Base-by-base conservation (phyloP, 352 stramenopile species). In the Phytophthora litchii region DNA sequence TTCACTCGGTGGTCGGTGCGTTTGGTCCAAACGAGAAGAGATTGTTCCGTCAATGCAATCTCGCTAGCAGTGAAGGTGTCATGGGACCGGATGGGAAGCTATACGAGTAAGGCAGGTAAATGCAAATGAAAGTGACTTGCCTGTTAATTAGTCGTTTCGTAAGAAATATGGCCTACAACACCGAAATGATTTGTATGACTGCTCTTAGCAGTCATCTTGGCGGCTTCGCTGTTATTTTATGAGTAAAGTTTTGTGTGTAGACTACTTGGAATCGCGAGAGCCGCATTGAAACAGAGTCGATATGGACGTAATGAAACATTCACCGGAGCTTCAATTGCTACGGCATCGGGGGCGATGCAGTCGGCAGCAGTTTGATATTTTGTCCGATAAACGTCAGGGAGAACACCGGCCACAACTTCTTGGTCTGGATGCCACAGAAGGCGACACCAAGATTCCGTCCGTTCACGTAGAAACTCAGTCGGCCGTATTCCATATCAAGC, bases 401-500 rank as follows among this genome's bases (percentile, higher is more conserved):
- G 41, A 94, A 86, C 3, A 88, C 80, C 5, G 85, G 83, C 32
- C 67, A 80, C 23, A 94, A 67, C 27, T 72, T 74, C 55, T 86
- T 87, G 4, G 70, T 62, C 20, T 73, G 69, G 50, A 94, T 80
- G 43, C 83, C 72, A 21, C 61, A 67, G 55, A 89, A 94, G 2
- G 85, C 83, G 17, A 91, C 69, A 21, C 85, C 83, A n/a, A 94
- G 78, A 55, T 78, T 83, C 47, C 60, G 71, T 23, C 83, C 80
- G 38, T 94, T 94, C 41, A 86, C 72, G 65, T 90, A 94, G 47
- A 94, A 94, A 37, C 70, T 90, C 37, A 94, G 53, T 19, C 76
- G 68, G 3, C 83, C 76, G 21, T 83, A 79, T 60, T 91, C 78
- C 78, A 89, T 91, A 48, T 94, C 85, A 7, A 92, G 61, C 44